Percentiles rank a stretch among this genome's conserved stretches.
Evolutionary conservation across 2,329 filamentous ascomycete genomes (phyloP).

Genomic region (Teratosphaeria destructans): DNA sequence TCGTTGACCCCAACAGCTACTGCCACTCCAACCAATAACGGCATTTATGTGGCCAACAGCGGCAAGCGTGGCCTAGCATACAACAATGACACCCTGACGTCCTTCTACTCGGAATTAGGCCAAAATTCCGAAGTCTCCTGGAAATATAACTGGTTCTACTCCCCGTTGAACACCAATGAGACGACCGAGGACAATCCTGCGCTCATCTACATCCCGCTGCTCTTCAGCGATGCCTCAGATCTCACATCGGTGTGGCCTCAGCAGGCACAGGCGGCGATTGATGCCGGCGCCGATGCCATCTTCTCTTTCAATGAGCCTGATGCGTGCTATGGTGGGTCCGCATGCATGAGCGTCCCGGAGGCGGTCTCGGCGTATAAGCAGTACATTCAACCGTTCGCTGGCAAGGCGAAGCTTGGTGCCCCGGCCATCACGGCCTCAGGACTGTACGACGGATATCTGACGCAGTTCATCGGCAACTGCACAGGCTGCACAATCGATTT

Average conservation of each 20-base stretch:
- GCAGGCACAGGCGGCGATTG: slow-evolving; percentile 44
- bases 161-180: slow-evolving; percentile 7
- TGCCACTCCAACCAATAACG: slow-evolving; percentile 1
- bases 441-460: slow-evolving; percentile 45
- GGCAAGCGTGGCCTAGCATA: slow-evolving; percentile 59
- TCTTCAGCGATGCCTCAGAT: slow-evolving; percentile 37
- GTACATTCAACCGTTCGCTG: slow-evolving; percentile 47
- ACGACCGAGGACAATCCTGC: slow-evolving; percentile 31
- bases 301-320: slow-evolving; percentile 68
- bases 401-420: slow-evolving; percentile 43
- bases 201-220: slow-evolving; percentile 56
- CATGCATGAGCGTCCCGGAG: slow-evolving; percentile 42
- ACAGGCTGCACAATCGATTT: slow-evolving; percentile 47
- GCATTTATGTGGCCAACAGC: slow-evolving; percentile 12
- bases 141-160: slow-evolving; percentile 58
- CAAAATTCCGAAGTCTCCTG: slow-evolving; percentile 42
- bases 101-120: slow-evolving; percentile 34
- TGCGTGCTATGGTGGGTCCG: slow-evolving; percentile 38
- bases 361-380: slow-evolving; percentile 45
- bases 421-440: slow-evolving; percentile 55
- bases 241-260: slow-evolving; percentile 42
- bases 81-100: slow-evolving; percentile 48
- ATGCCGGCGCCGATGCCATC: slow-evolving; percentile 45
- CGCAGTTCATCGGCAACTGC: slow-evolving; percentile 44
- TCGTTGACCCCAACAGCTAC: slow-evolving; percentile 6